These are phyloP conservation scores for Fraxinus sp. DNA, from an alignment of 305 asterid species.

Conservation along the genomic window DNA sequence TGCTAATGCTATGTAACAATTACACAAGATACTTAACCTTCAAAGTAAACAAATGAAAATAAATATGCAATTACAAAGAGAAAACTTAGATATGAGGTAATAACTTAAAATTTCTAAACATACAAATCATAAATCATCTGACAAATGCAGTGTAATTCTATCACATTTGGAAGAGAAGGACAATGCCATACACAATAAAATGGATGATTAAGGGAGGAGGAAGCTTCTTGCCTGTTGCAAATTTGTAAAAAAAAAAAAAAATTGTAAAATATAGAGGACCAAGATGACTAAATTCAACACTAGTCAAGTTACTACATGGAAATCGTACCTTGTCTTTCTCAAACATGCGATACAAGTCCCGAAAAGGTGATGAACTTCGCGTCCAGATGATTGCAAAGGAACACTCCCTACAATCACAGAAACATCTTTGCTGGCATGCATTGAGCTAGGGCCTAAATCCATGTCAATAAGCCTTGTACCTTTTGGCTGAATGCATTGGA, in stretches of 20 bases:
- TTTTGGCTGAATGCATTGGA: conserved; percentile 22
- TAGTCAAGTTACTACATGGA: conserved; percentile 9
- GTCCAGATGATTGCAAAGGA: conserved; percentile 29
- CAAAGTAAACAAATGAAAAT: not conserved
- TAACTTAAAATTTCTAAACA: not conserved
- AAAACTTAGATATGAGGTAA: not conserved
- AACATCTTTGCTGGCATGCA: conserved; percentile 15
- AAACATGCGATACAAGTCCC: conserved; percentile 53
- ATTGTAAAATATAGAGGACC: not conserved
- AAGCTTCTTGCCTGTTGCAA: not conserved
- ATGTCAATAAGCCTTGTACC: conserved; percentile 23
- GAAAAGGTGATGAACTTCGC: conserved; percentile 26
- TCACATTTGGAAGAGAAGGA: not conserved
- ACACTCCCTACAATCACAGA: conserved; percentile 32
- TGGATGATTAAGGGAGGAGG: not conserved
- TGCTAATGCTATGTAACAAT: not conserved
- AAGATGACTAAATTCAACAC: conserved; percentile 8
- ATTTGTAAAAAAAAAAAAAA: not conserved
- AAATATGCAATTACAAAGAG: not conserved
- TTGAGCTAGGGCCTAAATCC: conserved; percentile 21
- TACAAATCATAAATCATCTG: not conserved
- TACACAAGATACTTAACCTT: not conserved
- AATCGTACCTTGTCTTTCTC: conserved; percentile 52
- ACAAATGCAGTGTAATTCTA: not conserved
- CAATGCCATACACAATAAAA: not conserved